phyloP scores from a whole-genome alignment of 345 rosid species.

The Conringia planisiliqua region DNA sequence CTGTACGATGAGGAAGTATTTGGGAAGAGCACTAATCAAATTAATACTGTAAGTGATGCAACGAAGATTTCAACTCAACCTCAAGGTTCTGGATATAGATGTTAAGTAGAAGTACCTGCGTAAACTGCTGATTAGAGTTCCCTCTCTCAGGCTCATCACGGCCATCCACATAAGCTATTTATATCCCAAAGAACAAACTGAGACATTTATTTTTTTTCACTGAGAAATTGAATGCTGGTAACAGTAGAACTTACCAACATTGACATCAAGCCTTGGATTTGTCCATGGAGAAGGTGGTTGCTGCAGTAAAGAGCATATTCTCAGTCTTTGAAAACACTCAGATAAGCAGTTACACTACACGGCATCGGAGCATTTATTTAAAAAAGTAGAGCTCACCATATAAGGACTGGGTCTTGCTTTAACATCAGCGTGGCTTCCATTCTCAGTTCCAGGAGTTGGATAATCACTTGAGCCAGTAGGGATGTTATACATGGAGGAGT shows the following conservation, averaged over 20 bases:
- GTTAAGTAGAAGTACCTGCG: constrained; percentile 52
- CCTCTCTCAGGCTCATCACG: constrained; percentile 84
- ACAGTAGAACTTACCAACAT: constrained; percentile 72
- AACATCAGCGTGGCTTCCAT: constrained; percentile 50
- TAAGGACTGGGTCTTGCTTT: constrained; percentile 83
- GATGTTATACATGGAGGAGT: constrained; percentile 78
- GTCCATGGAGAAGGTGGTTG: constrained; percentile 91
- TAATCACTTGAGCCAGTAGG: constrained; percentile 86
- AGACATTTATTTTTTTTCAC: background rate
- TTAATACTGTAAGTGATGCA: background rate
- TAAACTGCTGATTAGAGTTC: constrained; percentile 60
- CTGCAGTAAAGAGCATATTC: constrained; percentile 38
- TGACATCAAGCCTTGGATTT: constrained; percentile 89
- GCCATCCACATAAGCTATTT: constrained; percentile 85
- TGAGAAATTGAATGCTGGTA: background rate
- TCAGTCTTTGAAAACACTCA: background rate
- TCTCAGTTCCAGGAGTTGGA: constrained; percentile 71
- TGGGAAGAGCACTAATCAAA: background rate
- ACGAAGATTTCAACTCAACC: background rate
- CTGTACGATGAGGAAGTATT: background rate
- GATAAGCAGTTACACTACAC: background rate
- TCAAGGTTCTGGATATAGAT: background rate
- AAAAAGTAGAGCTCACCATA: constrained; percentile 48
- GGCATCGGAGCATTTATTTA: background rate
- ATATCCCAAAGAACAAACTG: constrained; percentile 14